phyloP scores from a whole-genome alignment of 1,284 basidiomycete genomes.

The Cryptococcus neoformans region DNA sequence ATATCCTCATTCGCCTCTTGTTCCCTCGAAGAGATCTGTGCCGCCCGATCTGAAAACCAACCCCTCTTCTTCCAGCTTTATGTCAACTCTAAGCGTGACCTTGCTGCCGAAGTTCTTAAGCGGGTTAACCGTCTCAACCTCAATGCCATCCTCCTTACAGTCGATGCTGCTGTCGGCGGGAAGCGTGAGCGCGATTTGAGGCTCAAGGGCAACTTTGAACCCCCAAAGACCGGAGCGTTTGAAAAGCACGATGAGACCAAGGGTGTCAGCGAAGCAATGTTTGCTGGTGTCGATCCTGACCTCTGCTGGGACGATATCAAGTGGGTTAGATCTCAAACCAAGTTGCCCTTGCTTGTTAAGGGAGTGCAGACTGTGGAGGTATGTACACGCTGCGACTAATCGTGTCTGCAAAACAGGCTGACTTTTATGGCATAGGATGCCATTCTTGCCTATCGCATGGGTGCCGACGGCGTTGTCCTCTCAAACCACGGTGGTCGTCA shows the following conservation, averaged over 20 bases:
- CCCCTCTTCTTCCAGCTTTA: constrained; percentile 80
- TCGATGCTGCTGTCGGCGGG: constrained; percentile 81
- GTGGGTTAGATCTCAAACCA: constrained; percentile 63
- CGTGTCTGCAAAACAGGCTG: background rate
- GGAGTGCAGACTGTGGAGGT: constrained; percentile 57
- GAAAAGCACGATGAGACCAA: constrained; percentile 36
- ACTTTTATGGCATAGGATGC: constrained; percentile 40
- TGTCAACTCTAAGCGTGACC: constrained; percentile 68
- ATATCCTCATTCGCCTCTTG: constrained; percentile 82
- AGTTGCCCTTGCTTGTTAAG: constrained; percentile 79
- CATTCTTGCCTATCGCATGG: constrained; percentile 49
- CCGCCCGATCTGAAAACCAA: constrained; percentile 56
- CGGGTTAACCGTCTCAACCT: constrained; percentile 65
- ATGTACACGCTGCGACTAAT: background rate
- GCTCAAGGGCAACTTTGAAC: constrained; percentile 45
- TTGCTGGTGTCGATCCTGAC: constrained; percentile 43
- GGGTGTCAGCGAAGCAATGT: constrained; percentile 42
- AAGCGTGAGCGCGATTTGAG: constrained; percentile 75
- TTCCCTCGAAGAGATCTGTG: constrained; percentile 57
- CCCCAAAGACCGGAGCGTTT: constrained; percentile 39
- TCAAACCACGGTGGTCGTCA: constrained; percentile 55
- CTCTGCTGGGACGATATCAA: constrained; percentile 43
- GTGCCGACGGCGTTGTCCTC: constrained; percentile 52
- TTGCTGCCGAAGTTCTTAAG: constrained; percentile 67
- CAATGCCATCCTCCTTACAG: constrained; percentile 80